Conservation (phyloP, 2,329 filamentous ascomycete genomes). For the Talaromyces marneffei region DNA sequence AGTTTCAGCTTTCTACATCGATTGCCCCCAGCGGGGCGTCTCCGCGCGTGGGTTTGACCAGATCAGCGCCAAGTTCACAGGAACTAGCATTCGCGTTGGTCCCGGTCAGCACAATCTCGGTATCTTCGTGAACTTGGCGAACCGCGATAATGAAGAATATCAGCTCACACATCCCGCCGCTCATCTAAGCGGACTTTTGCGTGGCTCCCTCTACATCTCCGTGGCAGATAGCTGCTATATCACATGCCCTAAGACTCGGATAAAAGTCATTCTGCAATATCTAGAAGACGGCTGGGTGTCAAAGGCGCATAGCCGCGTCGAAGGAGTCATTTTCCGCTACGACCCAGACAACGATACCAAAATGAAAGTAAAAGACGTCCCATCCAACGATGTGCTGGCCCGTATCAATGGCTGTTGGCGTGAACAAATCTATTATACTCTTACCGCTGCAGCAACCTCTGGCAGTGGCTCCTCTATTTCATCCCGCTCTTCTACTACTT, state of each 20-base stretch:
- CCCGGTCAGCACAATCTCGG: conserved; percentile 91
- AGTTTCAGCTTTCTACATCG: conserved; percentile 90
- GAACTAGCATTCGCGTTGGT: conserved; percentile 84
- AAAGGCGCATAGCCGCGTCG: conserved; percentile 81
- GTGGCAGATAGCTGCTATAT: conserved; percentile 87
- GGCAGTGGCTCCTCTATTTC: conserved; percentile 3
- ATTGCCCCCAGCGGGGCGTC: conserved; percentile 86
- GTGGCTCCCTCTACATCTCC: conserved; percentile 81
- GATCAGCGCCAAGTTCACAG: conserved; percentile 95
- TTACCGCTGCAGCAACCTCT: conserved; percentile 29
- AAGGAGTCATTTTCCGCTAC: conserved; percentile 86
- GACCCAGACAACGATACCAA: conserved; percentile 80
- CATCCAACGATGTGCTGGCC: conserved; percentile 75
- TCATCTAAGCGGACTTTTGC: conserved; percentile 78
- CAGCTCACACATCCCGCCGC: conserved; percentile 93
- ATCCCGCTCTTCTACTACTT: neutral
- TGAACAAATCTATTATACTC: conserved; percentile 58
- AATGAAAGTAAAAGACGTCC: conserved; percentile 74
- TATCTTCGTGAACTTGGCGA: conserved; percentile 84
- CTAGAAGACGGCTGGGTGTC: conserved; percentile 93
- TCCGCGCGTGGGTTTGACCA: conserved; percentile 89
- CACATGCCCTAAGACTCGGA: conserved; percentile 79
- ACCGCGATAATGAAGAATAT: conserved; percentile 80
- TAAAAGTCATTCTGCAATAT: conserved; percentile 91
- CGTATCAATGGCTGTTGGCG: conserved; percentile 84